phyloP scores from a whole-genome alignment of 352 stramenopile species.

The Phytophthora tubulina region DNA sequence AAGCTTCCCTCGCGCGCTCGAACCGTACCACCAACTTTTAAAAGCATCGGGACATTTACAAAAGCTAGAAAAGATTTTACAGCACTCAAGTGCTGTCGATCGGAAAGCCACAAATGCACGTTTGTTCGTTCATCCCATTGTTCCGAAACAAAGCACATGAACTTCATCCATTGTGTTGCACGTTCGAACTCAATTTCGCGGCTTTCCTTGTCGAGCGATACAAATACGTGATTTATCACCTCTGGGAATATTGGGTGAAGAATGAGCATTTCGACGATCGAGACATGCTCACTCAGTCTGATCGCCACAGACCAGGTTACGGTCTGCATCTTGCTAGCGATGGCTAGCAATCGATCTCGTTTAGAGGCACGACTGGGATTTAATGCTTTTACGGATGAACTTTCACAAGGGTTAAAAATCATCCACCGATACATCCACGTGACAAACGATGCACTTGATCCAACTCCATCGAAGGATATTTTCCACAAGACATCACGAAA shows the following conservation, averaged over 20 bases:
- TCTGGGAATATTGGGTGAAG: slow-evolving; percentile 18
- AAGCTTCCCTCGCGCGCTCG: neutral
- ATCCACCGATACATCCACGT: slow-evolving; percentile 27
- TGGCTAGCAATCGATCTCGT: slow-evolving; percentile 2
- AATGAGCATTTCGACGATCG: slow-evolving; percentile 3
- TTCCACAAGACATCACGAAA: slow-evolving; percentile 12
- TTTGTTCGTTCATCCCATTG: slow-evolving; percentile 10
- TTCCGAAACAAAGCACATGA: slow-evolving; percentile 29
- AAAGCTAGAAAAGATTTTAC: neutral
- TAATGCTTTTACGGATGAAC: neutral
- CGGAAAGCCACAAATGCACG: neutral
- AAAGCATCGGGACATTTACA: neutral
- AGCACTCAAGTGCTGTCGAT: neutral
- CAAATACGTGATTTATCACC: slow-evolving; percentile 18
- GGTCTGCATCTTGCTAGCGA: slow-evolving; percentile 5
- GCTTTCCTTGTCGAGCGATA: neutral
- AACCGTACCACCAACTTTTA: slow-evolving; percentile 15
- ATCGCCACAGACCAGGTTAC: slow-evolving; percentile 1
- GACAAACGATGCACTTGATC: slow-evolving; percentile 3
- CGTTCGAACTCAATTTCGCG: neutral
- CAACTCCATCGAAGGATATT: neutral
- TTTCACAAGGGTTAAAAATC: slow-evolving; percentile 13
- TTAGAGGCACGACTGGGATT: neutral
- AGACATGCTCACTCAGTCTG: slow-evolving; percentile 12
- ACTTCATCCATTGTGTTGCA: slow-evolving; percentile 13